phyloP scores from a whole-genome alignment of 257 asterid genomes.

The Solanum chiquidenum region DNA sequence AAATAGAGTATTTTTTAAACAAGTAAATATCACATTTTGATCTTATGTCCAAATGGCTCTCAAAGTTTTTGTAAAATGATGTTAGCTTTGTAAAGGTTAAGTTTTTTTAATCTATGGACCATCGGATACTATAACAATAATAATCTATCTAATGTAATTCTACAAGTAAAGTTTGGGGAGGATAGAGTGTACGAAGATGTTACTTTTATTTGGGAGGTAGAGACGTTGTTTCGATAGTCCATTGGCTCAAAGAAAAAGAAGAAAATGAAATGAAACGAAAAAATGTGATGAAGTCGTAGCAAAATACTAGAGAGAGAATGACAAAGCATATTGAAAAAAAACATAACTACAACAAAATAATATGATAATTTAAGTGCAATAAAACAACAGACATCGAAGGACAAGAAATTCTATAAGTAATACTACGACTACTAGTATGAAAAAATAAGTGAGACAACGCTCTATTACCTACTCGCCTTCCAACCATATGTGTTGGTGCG shows the following conservation, averaged over 20 bases:
- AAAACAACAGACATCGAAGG: background rate
- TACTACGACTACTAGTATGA: background rate
- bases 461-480: background rate
- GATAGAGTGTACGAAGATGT: background rate
- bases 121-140: background rate
- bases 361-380: background rate
- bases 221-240: background rate
- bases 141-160: no score
- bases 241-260: background rate
- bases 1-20: background rate
- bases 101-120: background rate
- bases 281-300: background rate
- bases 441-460: background rate
- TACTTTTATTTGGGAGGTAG: background rate
- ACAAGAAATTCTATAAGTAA: background rate
- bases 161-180: no score
- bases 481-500: no score
- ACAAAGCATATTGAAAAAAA: background rate
- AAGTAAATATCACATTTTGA: background rate
- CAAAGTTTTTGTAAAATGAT: background rate
- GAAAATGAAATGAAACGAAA: no score
- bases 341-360: no score
- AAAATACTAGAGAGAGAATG: background rate
- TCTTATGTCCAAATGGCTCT: background rate
- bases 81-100: background rate